These are phyloP conservation scores for Naganishia onofrii DNA, from an alignment of 768 basidiomycete genomes.

Conservation along the genomic window DNA sequence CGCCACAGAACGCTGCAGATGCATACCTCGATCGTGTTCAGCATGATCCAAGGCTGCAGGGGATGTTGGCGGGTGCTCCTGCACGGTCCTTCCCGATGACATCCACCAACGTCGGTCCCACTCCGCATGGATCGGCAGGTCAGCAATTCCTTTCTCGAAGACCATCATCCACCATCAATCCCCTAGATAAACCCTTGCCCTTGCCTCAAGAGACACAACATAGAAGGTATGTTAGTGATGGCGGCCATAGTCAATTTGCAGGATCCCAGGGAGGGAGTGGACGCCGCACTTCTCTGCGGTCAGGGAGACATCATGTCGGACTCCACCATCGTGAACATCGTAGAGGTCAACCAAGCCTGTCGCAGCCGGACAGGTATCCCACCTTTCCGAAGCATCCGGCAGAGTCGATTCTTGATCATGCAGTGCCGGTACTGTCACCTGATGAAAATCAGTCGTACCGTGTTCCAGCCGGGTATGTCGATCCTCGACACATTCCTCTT, in stretches of 20 bases:
- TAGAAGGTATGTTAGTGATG: background rate
- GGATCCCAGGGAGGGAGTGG: slow-evolving; percentile 19
- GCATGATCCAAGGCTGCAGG: slow-evolving; percentile 79
- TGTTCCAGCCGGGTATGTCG: slow-evolving; percentile 10
- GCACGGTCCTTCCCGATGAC: slow-evolving; percentile 42
- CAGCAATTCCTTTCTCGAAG: slow-evolving; percentile 22
- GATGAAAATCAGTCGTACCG: slow-evolving; percentile 15
- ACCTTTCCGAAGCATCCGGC: slow-evolving; percentile 19
- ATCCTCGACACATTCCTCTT: slow-evolving; percentile 26
- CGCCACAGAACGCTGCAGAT: slow-evolving; percentile 37
- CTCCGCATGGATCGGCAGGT: background rate
- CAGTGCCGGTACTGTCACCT: slow-evolving; percentile 17
- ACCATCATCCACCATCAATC: background rate
- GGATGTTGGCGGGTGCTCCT: slow-evolving; percentile 50
- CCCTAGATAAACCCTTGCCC: slow-evolving; percentile 47
- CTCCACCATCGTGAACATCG: slow-evolving; percentile 1
- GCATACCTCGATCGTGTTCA: slow-evolving; percentile 64
- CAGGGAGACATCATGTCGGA: background rate
- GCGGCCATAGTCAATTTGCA: slow-evolving; percentile 15
- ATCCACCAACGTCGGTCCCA: background rate
- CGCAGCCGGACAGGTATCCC: slow-evolving; percentile 30
- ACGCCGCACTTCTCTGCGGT: slow-evolving; percentile 6
- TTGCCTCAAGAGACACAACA: slow-evolving; percentile 17
- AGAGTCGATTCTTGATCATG: slow-evolving; percentile 30
- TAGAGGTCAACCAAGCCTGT: slow-evolving; percentile 1